Base-by-base conservation (phyloP, 2,329 filamentous ascomycete species). In the Massarina eburnea region DNA sequence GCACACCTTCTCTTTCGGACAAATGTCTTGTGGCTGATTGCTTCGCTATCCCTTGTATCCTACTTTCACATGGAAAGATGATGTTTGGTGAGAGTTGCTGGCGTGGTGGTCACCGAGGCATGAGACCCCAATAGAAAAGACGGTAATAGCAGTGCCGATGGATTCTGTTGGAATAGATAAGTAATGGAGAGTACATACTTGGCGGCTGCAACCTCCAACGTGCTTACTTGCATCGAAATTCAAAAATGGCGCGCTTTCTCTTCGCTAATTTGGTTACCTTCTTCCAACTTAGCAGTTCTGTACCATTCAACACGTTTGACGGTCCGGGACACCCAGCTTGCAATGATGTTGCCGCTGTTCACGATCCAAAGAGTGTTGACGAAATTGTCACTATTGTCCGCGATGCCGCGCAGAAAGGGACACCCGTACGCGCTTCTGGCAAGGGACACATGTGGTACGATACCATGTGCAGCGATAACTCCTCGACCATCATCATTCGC, bases 401-500 rank as follows among this genome's bases (percentile, higher is more conserved):
- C 39, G 57, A 68, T 20, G 73, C 75, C 12, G 62, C 69, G 19
- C 60, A 62, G 6, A 60, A 65, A 8, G 69, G 70, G 21, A 70
- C 70, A 10, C 72, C 71, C 3, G 69, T 79, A 20, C 71, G 76
- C 36, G 76, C 76, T 9, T 74, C 70, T 3, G 77, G 74, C 2
- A 78, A 78, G 54, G 76, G 74, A 2, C 76, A 79, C 55, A 77
- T 76, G 70, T 77, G 76, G 76, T 79, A 79, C 56, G 75, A 80
- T 53, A 79, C 77, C 24, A 77, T 78, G 70, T 80, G 76, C 63
- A 73, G 73, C 34, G 76, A 79, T 58, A 67, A 76, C 46, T 61
- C 68, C 20, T 56, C 62, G 35, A 80, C 76, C 2, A 62, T 78
- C 53, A 75, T 80, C 38, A 55, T 79, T 32, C 73, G 73, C 52